Evolutionary conservation across 495 filamentous ascomycete species (phyloP).

Genomic region (Antarctomyces pellizariae): DNA sequence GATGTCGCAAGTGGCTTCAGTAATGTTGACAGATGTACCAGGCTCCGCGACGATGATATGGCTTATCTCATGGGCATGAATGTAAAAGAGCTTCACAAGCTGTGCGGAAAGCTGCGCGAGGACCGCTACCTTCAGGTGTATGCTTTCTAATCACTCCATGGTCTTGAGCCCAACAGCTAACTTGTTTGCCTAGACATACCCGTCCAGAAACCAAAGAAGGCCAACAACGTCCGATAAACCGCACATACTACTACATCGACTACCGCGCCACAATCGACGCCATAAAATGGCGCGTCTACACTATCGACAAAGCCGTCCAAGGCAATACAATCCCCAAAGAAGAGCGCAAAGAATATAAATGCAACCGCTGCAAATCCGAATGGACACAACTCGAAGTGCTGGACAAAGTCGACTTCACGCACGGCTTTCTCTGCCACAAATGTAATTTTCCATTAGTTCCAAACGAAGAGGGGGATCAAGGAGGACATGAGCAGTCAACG

Average conservation of each 20-base stretch:
- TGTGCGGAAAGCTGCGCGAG: conserved; percentile 62
- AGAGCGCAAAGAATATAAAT: conserved; percentile 80
- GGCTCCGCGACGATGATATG: conserved; percentile 69
- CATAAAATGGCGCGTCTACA: conserved; percentile 82
- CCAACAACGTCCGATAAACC: conserved; percentile 54
- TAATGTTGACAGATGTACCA: conserved; percentile 15
- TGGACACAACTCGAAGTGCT: conserved; percentile 76
- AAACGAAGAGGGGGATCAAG: conserved; percentile 34
- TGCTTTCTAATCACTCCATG: conserved; percentile 9
- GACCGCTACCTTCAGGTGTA: conserved; percentile 70
- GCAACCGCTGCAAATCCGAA: conserved; percentile 51
- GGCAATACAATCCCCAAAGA: conserved; percentile 50
- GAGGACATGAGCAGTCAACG: conserved; percentile 73
- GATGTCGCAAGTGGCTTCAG: conserved; percentile 1
- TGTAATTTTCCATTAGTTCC: conserved; percentile 50
- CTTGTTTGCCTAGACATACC: conserved; percentile 31
- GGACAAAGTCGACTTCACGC: conserved; percentile 33
- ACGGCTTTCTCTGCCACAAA: conserved; percentile 65
- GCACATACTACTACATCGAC: conserved; percentile 93
- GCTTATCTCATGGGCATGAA: conserved; percentile 68
- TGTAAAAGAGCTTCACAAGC: conserved; percentile 68
- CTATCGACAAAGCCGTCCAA: conserved; percentile 65
- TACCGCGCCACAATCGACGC: conserved; percentile 86
- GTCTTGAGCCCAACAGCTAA: background rate
- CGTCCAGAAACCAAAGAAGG: conserved; percentile 59